Conservation (phyloP, 352 stramenopile species). For the Phytophthora vignae region DNA sequence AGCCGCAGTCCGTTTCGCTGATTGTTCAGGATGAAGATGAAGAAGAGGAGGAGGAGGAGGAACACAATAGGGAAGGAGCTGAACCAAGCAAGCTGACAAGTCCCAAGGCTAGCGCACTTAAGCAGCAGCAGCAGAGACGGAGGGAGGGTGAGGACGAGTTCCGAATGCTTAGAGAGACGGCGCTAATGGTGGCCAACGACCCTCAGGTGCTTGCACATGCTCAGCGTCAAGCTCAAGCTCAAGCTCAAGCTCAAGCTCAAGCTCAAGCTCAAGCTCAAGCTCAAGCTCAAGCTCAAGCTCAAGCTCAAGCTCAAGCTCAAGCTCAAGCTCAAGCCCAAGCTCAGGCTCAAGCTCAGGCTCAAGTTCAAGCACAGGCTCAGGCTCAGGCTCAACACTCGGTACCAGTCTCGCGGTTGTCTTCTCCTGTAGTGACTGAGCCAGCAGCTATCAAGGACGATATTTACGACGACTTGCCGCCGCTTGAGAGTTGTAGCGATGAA, state of each 20-base stretch:
- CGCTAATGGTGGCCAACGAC: conserved; percentile 76
- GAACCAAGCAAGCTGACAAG: neutral
- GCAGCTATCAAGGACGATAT: conserved; percentile 24
- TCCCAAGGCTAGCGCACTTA: neutral
- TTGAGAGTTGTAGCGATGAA: conserved; percentile 68
- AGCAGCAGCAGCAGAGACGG: neutral
- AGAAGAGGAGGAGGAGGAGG: conserved; percentile 34
- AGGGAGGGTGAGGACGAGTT: conserved; percentile 54
- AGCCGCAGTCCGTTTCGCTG: conserved; percentile 37
- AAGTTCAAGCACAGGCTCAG: conserved; percentile 7
- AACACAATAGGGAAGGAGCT: neutral
- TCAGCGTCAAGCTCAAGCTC: too few relatives aligned
- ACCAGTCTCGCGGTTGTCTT: neutral
- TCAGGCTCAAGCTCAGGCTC: conserved; percentile 1
- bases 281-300: conserved; percentile 2
- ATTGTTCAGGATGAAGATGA: conserved; percentile 52
- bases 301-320: conserved; percentile 3
- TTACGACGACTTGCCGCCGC: conserved; percentile 59
- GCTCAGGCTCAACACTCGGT: neutral
- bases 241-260: neutral
- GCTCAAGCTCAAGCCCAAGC: neutral
- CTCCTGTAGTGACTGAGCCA: conserved; percentile 21
- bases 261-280: conserved; percentile 8
- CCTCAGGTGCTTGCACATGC: conserved; percentile 40
- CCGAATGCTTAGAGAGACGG: conserved; percentile 63